These are phyloP conservation scores for Xylariaceae sp. DNA, from an alignment of 2,329 filamentous ascomycete genomes.

Conservation along the genomic window DNA sequence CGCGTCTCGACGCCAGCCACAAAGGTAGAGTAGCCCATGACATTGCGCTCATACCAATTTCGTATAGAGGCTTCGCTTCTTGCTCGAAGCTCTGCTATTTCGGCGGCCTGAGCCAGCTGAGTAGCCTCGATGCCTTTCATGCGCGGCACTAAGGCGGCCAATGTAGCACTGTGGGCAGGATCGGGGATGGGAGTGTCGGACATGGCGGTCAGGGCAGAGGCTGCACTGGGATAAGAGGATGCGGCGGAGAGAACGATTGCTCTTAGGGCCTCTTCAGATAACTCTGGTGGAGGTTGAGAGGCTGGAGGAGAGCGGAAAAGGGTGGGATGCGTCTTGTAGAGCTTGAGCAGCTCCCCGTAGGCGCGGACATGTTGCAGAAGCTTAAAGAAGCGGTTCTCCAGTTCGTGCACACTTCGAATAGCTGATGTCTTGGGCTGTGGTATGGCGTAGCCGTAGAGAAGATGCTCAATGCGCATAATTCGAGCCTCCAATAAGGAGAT, in stretches of 20 bases:
- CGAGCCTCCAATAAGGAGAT: conserved; percentile 57
- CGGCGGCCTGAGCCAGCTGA: conserved; percentile 60
- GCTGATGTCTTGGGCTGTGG: conserved; percentile 40
- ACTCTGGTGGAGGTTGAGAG: conserved; percentile 49
- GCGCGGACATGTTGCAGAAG: conserved; percentile 52
- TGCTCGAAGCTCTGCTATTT: conserved; percentile 61
- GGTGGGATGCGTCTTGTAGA: conserved; percentile 54
- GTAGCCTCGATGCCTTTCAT: conserved; percentile 60
- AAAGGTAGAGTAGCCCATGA: conserved; percentile 65
- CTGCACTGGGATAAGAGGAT: conserved; percentile 52
- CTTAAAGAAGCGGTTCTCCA: conserved; percentile 53
- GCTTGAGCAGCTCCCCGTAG: conserved; percentile 58
- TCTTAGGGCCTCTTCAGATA: conserved; percentile 50
- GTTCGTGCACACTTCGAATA: conserved; percentile 43
- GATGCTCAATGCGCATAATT: conserved; percentile 58
- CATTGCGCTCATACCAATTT: conserved; percentile 70
- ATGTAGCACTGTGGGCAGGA: conserved; percentile 49
- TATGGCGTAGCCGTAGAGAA: conserved; percentile 50
- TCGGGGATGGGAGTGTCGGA: conserved; percentile 57
- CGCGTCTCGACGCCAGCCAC: conserved; percentile 71
- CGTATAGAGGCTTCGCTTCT: conserved; percentile 63
- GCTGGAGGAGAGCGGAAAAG: conserved; percentile 51
- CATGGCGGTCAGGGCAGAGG: conserved; percentile 57
- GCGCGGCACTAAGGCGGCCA: conserved; percentile 58
- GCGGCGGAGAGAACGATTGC: conserved; percentile 57